Evolutionary conservation across 2,329 filamentous ascomycete genomes (phyloP), one percentile per base, ranked within the genome.

Genomic region (Trichoderma endophyticum): DNA sequence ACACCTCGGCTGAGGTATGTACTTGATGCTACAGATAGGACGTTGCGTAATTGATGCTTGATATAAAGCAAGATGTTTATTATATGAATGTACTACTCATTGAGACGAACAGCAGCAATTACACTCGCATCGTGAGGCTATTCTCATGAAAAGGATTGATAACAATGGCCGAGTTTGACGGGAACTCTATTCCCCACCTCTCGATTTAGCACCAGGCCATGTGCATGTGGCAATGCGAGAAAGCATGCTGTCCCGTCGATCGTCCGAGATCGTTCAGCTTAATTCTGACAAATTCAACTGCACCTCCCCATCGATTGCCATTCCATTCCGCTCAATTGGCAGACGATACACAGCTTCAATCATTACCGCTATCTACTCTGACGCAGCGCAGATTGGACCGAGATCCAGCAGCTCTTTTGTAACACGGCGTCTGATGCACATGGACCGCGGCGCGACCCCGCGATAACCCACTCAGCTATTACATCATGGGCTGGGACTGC

Each of bases 401-500:
- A 18, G 28, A 63, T 26, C 24, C 26, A 26, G 24, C 34, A 43
- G 60, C 30, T 43, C 14, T n/a, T 51, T 51, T 54, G 57, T 54
- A 18, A 15, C 67, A 62, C 56, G 57, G 39, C 48, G 8, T 28
- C n/a, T 8, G n/a, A 56, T 15, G 43, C 28, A 28, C 48, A 54
- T 59, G 26, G 56, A 51, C 36, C 24, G 56, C 12, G 36, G 36
- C 26, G 51, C 26, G 26, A 70, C 66, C 66, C 66, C 59, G 67
- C 71, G 51, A 65, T 70, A 64, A 26, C 48, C 36, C 34, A 56
- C 26, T 39, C 32, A 64, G 66, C 67, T 26, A 72, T 72, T 71
- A 72, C 66, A 71, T 72, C 66, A 72, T 72, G 71, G 71, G 71
- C 48, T 43, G 34, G n/a, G 71, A 72, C 32, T 28, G 43, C 36